Evolutionary conservation across 2,329 filamentous ascomycete genomes (phyloP).

Genomic region (Fusarium burgessii): DNA sequence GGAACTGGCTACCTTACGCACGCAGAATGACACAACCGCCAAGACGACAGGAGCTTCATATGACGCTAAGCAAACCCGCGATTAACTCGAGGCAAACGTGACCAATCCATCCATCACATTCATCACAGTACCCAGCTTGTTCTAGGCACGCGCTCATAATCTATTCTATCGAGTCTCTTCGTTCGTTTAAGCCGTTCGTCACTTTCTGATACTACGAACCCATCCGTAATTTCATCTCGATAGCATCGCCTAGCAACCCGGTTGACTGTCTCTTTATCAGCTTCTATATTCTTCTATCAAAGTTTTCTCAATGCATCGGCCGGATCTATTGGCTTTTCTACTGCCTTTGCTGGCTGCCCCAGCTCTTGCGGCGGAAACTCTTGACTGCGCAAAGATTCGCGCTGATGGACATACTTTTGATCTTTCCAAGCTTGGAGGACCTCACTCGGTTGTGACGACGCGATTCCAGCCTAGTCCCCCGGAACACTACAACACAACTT

Average conservation of each 20-base stretch:
- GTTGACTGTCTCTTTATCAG: constrained; percentile 2
- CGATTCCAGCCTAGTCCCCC: constrained; percentile 64
- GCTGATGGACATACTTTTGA: constrained; percentile 72
- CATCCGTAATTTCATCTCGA: constrained; percentile 14
- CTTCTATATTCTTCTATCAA: constrained; percentile 11
- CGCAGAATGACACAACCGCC: constrained; percentile 50
- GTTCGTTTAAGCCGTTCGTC: neutral
- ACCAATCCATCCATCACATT: constrained; percentile 40
- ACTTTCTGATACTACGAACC: constrained; percentile 6
- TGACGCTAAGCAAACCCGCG: constrained; percentile 36
- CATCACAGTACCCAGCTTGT: constrained; percentile 6
- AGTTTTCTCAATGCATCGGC: constrained; percentile 54
- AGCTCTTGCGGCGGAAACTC: constrained; percentile 58
- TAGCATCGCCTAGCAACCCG: constrained; percentile 8
- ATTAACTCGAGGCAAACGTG: constrained; percentile 49
- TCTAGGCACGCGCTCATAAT: constrained; percentile 21
- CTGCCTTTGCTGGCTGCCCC: constrained; percentile 55
- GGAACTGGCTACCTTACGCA: constrained; percentile 25
- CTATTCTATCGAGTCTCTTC: neutral
- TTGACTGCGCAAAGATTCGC: constrained; percentile 73
- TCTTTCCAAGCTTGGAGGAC: constrained; percentile 72
- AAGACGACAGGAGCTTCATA: constrained; percentile 43
- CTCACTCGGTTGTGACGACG: constrained; percentile 74
- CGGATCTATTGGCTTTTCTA: constrained; percentile 53
- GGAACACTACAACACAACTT: constrained; percentile 76